phyloP scores from a whole-genome alignment of 805 yeast species.

The Kazachstania psychrophila region DNA sequence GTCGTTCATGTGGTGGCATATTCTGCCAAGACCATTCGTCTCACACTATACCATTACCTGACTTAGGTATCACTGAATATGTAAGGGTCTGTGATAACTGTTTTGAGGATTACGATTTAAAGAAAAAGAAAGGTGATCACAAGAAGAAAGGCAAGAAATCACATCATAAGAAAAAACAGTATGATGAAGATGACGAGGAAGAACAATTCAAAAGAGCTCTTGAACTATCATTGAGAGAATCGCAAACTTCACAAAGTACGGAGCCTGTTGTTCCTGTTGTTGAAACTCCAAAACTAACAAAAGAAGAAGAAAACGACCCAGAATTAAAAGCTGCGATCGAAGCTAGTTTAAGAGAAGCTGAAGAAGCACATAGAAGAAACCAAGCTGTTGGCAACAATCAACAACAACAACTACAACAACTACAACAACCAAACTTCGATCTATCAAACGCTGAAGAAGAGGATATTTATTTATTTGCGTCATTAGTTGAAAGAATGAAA shows the following conservation, averaged over 20 bases:
- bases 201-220: constrained; percentile 73
- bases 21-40: constrained; percentile 81
- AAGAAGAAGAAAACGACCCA: constrained; percentile 61
- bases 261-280: constrained; percentile 27
- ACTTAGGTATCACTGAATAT: constrained; percentile 76
- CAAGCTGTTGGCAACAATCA: constrained; percentile 7
- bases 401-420: constrained; percentile 6
- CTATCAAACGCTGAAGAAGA: constrained; percentile 59
- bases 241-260: constrained; percentile 7
- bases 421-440: constrained; percentile 15
- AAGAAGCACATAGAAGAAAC: constrained; percentile 31
- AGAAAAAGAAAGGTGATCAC: constrained; percentile 19
- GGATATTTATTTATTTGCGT: constrained; percentile 56
- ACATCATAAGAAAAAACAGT: constrained; percentile 18
- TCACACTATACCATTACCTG: constrained; percentile 60
- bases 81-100: constrained; percentile 94
- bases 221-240: constrained; percentile 63
- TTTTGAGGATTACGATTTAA: constrained; percentile 46
- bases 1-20: constrained; percentile 95
- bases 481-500: constrained; percentile 48
- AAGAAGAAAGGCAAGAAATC: constrained; percentile 8
- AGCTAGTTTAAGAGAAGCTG: constrained; percentile 74
- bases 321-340: constrained; percentile 92
- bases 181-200: constrained; percentile 50
- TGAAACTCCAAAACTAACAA: constrained; percentile 4